Evolutionary conservation across 1,284 basidiomycete species (phyloP), one percentile per base, ranked within the genome.

Genomic region (Moesziomyces sp.): DNA sequence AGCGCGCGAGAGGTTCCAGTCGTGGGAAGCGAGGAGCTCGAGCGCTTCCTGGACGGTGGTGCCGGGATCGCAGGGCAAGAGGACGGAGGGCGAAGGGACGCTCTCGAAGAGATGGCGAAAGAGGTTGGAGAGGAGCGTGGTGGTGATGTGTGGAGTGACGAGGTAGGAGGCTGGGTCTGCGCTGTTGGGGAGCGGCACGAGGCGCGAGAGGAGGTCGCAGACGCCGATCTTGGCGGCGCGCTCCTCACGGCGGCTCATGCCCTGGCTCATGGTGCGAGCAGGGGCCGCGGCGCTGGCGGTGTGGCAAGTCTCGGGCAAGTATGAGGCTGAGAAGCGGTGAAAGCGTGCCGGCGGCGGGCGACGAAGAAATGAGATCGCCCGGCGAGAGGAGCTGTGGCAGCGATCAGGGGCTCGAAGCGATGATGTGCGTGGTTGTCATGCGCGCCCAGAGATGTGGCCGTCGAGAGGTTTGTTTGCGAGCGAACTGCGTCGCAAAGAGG

Each of bases 1-100:
- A 11, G 79, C 73, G 13, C 58, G 73, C 21, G 72, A 72, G 3
- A 80, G 58, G 19, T 66, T 74, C 73, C 76, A 80, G 53, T 65
- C 76, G 40, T 74, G 56, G 26, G 51, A 47, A 11, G 67, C 64
- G 16, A 80, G 56, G 13, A 74, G 50, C n/a, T 53, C 46, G 30
- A 80, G 63, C 1, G 74, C 67, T 30, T 74, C 57, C 13, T 66
- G 38, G 16, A 61, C 46, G 16, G 66, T 63, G 28, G 65, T 73
- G 45, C 51, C 52, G 13, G 60, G 57, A n/a, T 74, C 61, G 38
- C 73, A 58, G 1, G 78, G 78, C 35, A 79, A 19, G 18, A 74
- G 60, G 34, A 67, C 58, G 21, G 70, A 52, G 13, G 71, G 59
- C 1, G 76, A 59, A 3, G 71, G 75, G 10, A 72, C 54, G 45